Evolutionary conservation across 192 early-diverging fungal genomes (phyloP).

Genomic region (Coemansia sp.): DNA sequence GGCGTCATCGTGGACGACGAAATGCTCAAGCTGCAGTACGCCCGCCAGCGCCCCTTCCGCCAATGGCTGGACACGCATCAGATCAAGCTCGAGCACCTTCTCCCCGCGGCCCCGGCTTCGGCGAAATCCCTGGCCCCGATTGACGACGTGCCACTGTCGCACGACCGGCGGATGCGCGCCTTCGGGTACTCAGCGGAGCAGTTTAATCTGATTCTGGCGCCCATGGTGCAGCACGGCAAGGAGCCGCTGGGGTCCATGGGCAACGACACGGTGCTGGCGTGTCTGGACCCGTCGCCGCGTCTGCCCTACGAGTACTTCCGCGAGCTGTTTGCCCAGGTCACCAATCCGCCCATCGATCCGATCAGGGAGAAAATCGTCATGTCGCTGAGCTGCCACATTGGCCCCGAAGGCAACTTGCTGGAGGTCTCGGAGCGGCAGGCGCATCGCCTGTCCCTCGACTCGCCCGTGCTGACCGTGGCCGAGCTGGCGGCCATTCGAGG

Average conservation of each 20-base stretch:
- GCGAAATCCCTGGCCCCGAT: constrained; percentile 3
- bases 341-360: constrained; percentile 98
- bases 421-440: constrained; percentile 77
- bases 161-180: constrained; percentile 73
- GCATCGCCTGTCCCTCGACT: constrained; percentile 72
- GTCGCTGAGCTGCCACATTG: constrained; percentile 91
- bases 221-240: constrained; percentile 89
- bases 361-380: constrained; percentile 98
- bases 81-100: constrained; percentile 65
- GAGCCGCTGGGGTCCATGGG: constrained; percentile 99
- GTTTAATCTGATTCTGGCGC: constrained; percentile 79
- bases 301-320: constrained; percentile 96
- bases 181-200: constrained; percentile 95
- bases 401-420: constrained; percentile 90
- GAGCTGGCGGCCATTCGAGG: constrained; percentile 77
- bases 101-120: constrained; percentile 13
- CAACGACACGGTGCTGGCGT: constrained; percentile 92
- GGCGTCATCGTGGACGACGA: constrained; percentile 88
- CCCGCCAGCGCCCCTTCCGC: constrained; percentile 66
- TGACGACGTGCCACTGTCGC: constrained; percentile 54
- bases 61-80: constrained; percentile 84
- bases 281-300: constrained; percentile 80
- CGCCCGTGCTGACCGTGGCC: constrained; percentile 79
- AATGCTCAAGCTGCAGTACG: constrained; percentile 77
- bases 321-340: constrained; percentile 96